Base-by-base conservation (phyloP, 1,139 yeast species). In the Geotrichum bryndzae region DNA sequence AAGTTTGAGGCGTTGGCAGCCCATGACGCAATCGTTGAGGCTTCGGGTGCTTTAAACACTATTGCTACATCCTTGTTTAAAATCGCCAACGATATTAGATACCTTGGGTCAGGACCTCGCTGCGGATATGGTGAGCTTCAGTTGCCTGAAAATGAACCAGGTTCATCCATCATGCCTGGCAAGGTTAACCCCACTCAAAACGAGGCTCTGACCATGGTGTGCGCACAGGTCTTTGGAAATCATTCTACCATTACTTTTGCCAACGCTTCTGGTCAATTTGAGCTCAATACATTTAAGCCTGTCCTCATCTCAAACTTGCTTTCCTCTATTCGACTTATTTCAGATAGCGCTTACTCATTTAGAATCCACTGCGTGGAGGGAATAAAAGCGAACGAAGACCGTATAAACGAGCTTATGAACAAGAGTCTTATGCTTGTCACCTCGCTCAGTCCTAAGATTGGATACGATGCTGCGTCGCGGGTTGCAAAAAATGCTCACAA, bases 81-180 rank as follows among this genome's bases (percentile, higher is more conserved):
- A 82, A 94, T 94, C 69, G 98, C 97, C 70, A 90, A 94, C 76
- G 99, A 94, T 77, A 94, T 94, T 76, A 84, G 99, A 80, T 94
- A 94, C 84, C 85, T 94, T 71, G 99, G 98, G 66, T 90, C 97
- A 52, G 99, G 99, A 70, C 99, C 99, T 74, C 87, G 99, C 80
- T 94, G 99, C 79, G 99, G 99, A 64, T 94, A 94, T 78, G 98
- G 98, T 62, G 99, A 94, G 79, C 85, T 94, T 71, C 75, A 91
- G 33, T 82, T 94, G 70, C 99, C 99, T 66, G 99, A 92, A 81
- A 94, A 94, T 76, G 99, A 94, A 79, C 99, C 99, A 63, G 99
- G 99, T 73, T 90, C 97, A 65, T 90, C 97, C 33, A 94, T 94
- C 77, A 94, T 94, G 99, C 99, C 99, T 61, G 99, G 99, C 74